phyloP scores from a whole-genome alignment of 768 basidiomycete species.

The Suillus discolor region DNA sequence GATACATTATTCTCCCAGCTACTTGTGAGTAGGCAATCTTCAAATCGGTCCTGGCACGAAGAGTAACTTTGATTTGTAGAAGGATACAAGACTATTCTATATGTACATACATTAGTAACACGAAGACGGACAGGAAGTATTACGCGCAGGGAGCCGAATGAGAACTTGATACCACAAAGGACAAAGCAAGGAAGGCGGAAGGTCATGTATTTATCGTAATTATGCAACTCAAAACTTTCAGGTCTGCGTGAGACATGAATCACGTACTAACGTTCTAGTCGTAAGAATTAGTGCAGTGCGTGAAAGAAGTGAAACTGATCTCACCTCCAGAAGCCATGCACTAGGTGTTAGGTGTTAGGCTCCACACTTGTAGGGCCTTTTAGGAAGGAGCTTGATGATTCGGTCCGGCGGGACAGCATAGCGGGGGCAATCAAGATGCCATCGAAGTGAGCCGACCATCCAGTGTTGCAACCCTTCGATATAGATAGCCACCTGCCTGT shows the following conservation, averaged over 20 bases:
- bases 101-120: background rate
- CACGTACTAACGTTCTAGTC: background rate
- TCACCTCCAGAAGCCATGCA: background rate
- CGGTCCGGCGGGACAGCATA: constrained; percentile 58
- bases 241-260: background rate
- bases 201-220: background rate
- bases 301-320: background rate
- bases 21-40: no score
- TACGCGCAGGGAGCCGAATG: background rate
- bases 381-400: constrained; percentile 53
- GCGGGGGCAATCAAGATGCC: constrained; percentile 69
- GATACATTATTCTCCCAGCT: no score
- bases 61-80: no score
- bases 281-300: background rate
- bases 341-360: background rate
- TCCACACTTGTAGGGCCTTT: constrained; percentile 18
- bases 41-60: no score
- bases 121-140: background rate
- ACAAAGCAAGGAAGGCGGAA: background rate
- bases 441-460: constrained; percentile 72
- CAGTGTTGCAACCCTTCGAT: constrained; percentile 64
- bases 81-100: no score
- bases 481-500: constrained; percentile 59
- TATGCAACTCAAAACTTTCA: background rate
- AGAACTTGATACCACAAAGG: background rate